These are phyloP conservation scores for Panaeolus cyanescens DNA, from an alignment of 768 basidiomycete species.

Conservation along the genomic window DNA sequence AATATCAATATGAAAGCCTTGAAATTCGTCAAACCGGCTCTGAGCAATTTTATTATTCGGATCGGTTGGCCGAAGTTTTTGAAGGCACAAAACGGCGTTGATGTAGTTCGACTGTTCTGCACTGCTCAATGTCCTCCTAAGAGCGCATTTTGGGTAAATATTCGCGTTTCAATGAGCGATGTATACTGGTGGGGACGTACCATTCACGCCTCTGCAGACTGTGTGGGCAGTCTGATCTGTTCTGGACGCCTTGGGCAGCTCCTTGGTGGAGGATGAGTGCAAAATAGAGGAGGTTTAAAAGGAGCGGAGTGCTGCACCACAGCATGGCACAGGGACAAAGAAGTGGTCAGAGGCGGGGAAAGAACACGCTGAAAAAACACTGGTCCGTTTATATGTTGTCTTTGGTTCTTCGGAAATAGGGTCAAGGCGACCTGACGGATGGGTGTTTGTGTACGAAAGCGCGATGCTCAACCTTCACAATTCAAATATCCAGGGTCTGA, in stretches of 20 bases:
- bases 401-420: too few species aligned
- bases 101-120: slow-evolving; percentile 25
- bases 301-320: neutral
- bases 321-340: neutral
- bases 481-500: too few species aligned
- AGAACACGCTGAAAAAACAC: too few species aligned
- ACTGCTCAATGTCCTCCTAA: slow-evolving; percentile 25
- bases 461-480: too few species aligned
- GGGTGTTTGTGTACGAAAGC: too few species aligned
- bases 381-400: too few species aligned
- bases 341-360: too few species aligned
- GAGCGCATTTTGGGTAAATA: too few species aligned
- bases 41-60: slow-evolving; percentile 18
- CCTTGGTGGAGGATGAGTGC: neutral
- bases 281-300: neutral
- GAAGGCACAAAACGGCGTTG: slow-evolving; percentile 23
- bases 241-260: neutral
- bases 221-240: neutral
- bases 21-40: slow-evolving; percentile 40
- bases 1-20: slow-evolving; percentile 30
- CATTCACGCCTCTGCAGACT: neutral
- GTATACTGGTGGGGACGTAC: neutral
- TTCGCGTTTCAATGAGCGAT: neutral
- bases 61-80: slow-evolving; percentile 24
- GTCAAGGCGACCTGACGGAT: too few species aligned